Conservation (phyloP, 768 basidiomycete species). For the Termitomyces sp. region DNA sequence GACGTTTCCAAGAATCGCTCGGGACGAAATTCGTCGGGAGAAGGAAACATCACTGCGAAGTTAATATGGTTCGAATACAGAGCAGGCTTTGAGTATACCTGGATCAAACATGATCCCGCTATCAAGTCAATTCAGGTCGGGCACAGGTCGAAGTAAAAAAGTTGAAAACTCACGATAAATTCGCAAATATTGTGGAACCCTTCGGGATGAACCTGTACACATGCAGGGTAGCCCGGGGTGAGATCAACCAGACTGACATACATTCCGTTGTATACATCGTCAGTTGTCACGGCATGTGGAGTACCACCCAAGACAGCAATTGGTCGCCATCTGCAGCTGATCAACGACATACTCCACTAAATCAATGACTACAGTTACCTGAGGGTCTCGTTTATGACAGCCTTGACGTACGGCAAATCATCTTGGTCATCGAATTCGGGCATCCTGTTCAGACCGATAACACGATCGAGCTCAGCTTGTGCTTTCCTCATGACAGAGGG, state of each 20-base stretch:
- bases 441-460: slow-evolving; percentile 8
- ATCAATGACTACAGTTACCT: slow-evolving; percentile 2
- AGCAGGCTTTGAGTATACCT: neutral
- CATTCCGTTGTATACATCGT: slow-evolving; percentile 13
- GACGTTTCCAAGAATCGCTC: slow-evolving; percentile 12
- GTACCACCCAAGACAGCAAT: slow-evolving; percentile 10
- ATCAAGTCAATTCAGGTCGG: neutral
- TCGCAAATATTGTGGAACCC: slow-evolving; percentile 12
- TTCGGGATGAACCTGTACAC: slow-evolving; percentile 9
- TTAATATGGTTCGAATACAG: neutral
- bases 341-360: neutral
- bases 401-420: slow-evolving; percentile 14
- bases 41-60: slow-evolving; percentile 5
- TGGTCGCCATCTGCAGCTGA: slow-evolving; percentile 13
- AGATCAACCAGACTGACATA: neutral
- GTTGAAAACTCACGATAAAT: slow-evolving; percentile 2
- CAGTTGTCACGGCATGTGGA: slow-evolving; percentile 12
- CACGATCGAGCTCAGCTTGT: slow-evolving; percentile 13
- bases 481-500: slow-evolving; percentile 22
- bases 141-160: neutral
- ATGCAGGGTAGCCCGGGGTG: neutral
- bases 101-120: slow-evolving; percentile 14
- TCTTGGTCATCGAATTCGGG: slow-evolving; percentile 12
- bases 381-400: slow-evolving; percentile 14
- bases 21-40: slow-evolving; percentile 18